Evolutionary conservation across 371 early-diverging fungal species (phyloP).

Genomic region (Funneliformis caledonium): DNA sequence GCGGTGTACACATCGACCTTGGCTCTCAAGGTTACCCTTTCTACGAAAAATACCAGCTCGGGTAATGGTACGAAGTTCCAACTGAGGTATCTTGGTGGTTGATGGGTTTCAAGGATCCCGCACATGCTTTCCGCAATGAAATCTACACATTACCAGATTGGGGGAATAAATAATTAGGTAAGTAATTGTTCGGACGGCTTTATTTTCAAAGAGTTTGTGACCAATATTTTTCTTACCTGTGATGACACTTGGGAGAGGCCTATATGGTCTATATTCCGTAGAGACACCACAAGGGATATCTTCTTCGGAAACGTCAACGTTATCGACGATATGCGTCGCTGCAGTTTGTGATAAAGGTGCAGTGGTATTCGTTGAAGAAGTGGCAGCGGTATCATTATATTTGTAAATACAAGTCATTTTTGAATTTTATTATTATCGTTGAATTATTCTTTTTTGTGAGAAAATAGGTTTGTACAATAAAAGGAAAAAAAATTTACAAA

Average conservation of each 20-base stretch:
- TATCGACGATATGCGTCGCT: too few relatives aligned
- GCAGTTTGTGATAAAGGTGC: too few relatives aligned
- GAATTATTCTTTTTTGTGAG: too few relatives aligned
- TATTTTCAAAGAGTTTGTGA: neutral
- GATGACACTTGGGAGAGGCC: neutral
- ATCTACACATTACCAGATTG: neutral
- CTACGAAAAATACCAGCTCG: neutral
- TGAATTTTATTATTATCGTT: too few relatives aligned
- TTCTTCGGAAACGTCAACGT: too few relatives aligned
- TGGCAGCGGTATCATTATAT: too few relatives aligned
- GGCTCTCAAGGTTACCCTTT: conserved; percentile 13
- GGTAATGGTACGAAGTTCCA: conserved; percentile 15
- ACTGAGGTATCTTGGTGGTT: neutral
- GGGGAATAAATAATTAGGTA: too few relatives aligned
- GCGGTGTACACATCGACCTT: neutral
- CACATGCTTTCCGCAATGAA: conserved; percentile 19
- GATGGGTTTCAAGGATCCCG: neutral
- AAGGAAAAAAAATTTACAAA: too few relatives aligned
- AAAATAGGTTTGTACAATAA: too few relatives aligned
- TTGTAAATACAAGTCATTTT: too few relatives aligned
- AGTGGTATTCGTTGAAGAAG: too few relatives aligned
- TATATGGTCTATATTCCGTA: neutral
- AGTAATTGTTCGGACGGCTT: too few relatives aligned
- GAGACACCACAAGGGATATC: neutral
- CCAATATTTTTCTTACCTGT: neutral